These are phyloP conservation scores for Coniella vitis DNA, from an alignment of 2,329 filamentous ascomycete genomes.

Conservation along the genomic window DNA sequence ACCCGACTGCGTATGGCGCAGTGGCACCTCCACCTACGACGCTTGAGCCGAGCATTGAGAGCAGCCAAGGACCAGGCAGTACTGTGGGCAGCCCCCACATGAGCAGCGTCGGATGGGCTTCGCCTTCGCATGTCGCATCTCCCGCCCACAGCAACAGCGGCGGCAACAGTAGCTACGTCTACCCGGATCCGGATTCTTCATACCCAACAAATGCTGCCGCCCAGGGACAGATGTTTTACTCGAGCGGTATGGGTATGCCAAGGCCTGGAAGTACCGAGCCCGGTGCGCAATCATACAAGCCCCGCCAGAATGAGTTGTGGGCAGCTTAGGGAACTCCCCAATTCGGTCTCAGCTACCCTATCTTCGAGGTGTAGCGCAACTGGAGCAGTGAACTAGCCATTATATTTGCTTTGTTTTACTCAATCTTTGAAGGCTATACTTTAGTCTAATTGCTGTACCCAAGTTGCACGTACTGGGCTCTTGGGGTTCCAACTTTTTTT, in stretches of 20 bases:
- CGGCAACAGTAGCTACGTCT: conserved; percentile 59
- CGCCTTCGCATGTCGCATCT: conserved; percentile 64
- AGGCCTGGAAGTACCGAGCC: conserved; percentile 70
- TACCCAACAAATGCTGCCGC: conserved; percentile 50
- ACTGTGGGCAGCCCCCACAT: conserved; percentile 84
- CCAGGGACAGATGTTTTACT: conserved; percentile 63
- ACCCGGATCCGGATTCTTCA: conserved; percentile 69
- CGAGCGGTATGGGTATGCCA: conserved; percentile 54
- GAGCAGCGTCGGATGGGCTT: conserved; percentile 75
- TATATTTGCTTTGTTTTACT: background rate
- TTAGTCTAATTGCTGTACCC: background rate
- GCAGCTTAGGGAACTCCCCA: conserved; percentile 21
- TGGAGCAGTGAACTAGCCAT: too few species aligned
- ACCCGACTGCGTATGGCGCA: conserved; percentile 76
- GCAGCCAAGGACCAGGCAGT: conserved; percentile 62
- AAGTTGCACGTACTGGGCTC: too few species aligned
- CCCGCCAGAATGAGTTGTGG: conserved; percentile 48
- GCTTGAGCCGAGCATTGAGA: conserved; percentile 78
- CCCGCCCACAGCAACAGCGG: conserved; percentile 54
- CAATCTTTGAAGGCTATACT: too few species aligned
- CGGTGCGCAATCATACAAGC: conserved; percentile 46
- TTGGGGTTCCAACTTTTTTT: background rate
- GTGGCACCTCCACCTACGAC: conserved; percentile 50
- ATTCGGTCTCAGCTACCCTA: background rate
- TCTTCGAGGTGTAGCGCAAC: background rate